Evolutionary conservation across 805 yeast species (phyloP).

Genomic region (Myxozyma neglecta): DNA sequence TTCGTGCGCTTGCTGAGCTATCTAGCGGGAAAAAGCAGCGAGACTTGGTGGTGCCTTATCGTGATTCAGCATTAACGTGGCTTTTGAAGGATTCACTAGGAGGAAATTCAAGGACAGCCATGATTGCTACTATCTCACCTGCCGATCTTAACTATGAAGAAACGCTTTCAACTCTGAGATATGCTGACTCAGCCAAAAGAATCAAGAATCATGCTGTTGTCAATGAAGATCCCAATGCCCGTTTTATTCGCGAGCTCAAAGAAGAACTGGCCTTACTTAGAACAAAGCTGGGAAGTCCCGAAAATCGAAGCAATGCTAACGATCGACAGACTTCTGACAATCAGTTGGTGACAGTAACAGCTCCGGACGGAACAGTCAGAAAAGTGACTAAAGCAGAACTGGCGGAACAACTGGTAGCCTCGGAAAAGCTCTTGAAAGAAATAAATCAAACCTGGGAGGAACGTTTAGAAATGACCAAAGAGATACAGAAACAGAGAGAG

Average conservation of each 20-base stretch:
- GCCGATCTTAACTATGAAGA: conserved; percentile 64
- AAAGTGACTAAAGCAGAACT: conserved; percentile 26
- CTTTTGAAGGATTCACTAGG: conserved; percentile 72
- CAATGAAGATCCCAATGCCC: conserved; percentile 45
- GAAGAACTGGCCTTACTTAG: conserved; percentile 33
- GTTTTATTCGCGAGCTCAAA: conserved; percentile 34
- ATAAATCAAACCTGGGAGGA: conserved; percentile 37
- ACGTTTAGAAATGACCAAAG: conserved; percentile 30
- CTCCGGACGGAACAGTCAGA: conserved; percentile 27
- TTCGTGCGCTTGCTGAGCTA: conserved; percentile 49
- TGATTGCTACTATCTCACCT: conserved; percentile 86
- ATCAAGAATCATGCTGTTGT: conserved; percentile 62
- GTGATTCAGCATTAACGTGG: conserved; percentile 78
- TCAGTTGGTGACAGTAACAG: conserved; percentile 12
- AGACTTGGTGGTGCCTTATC: conserved; percentile 49
- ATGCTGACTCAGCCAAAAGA: conserved; percentile 73
- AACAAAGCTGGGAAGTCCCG: conserved; percentile 11
- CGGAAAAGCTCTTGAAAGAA: conserved; percentile 35
- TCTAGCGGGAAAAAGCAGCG: conserved; percentile 53
- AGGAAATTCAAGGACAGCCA: conserved; percentile 82
- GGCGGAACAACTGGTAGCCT: conserved; percentile 26
- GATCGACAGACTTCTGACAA: neutral
- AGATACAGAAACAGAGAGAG: conserved; percentile 35
- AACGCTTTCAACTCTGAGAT: conserved; percentile 69
- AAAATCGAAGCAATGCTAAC: neutral